Conservation (phyloP, 305 asterid species). For the Solanum hybrid region DNA sequence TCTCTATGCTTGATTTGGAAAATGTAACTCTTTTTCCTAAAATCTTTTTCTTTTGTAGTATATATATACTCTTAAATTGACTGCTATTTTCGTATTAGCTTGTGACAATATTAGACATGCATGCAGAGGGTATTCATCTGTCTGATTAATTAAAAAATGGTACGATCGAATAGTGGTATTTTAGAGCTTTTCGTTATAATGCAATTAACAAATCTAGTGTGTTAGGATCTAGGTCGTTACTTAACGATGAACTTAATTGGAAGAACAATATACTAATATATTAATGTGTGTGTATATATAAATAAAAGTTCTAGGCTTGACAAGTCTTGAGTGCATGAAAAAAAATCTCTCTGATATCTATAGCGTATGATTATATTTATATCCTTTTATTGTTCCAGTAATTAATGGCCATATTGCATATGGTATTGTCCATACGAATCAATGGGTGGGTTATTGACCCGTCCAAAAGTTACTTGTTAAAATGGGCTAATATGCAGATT, state of each 20-base stretch:
- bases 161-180: not conserved
- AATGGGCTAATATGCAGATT: too few relatives aligned
- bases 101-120: not conserved
- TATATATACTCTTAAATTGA: not conserved
- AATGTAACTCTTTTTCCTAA: not conserved
- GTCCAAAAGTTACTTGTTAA: too few relatives aligned
- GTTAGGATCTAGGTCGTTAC: too few relatives aligned
- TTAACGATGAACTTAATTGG: not conserved
- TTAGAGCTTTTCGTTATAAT: not conserved
- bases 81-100: not conserved
- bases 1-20: not conserved
- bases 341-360: not conserved
- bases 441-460: too few relatives aligned
- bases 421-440: not conserved
- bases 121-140: not conserved
- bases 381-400: not conserved
- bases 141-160: not conserved
- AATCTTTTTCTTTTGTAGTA: not conserved
- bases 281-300: not conserved
- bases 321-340: not conserved
- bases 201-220: not conserved
- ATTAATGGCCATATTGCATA: not conserved
- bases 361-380: not conserved
- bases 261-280: not conserved
- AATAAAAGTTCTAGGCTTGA: not conserved